Evolutionary conservation across 192 early-diverging fungal genomes (phyloP).

Genomic region (Rhizophagus clarus): DNA sequence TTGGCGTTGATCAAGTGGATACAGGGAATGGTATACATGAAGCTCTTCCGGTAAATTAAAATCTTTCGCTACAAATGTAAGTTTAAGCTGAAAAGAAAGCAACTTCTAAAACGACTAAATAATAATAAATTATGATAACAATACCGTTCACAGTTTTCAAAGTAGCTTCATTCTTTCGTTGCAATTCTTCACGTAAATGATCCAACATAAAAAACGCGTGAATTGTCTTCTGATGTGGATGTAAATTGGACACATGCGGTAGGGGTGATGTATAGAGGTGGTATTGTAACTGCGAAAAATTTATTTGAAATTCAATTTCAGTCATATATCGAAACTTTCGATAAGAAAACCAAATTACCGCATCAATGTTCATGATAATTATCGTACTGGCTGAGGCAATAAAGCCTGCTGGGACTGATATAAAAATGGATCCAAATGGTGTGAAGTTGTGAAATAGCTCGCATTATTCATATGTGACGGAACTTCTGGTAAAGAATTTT

Average conservation of each 20-base stretch:
- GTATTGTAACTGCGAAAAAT: conserved; percentile 65
- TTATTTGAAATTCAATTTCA: not conserved
- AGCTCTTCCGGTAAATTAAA: conserved; percentile 75
- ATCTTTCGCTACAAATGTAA: conserved; percentile 46
- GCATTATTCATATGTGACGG: not conserved
- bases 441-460: conserved; percentile 9
- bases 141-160: conserved; percentile 42
- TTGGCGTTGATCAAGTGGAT: conserved; percentile 60
- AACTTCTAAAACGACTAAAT: not conserved
- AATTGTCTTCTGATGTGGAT: conserved; percentile 76
- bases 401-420: conserved; percentile 18
- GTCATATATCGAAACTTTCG: not conserved
- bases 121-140: not conserved
- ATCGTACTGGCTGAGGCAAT: conserved; percentile 22
- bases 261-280: conserved; percentile 76
- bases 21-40: conserved; percentile 88
- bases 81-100: conserved; percentile 15
- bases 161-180: conserved; percentile 67
- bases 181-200: conserved; percentile 77
- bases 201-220: conserved; percentile 88
- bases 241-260: conserved; percentile 68
- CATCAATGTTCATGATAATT: conserved; percentile 21
- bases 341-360: conserved; percentile 1
- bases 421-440: conserved; percentile 14
- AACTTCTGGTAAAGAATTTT: not conserved